Evolutionary conservation across 2,329 filamentous ascomycete species (phyloP), one percentile per base, ranked within the genome.

Genomic region (Trichoderma atroviride): DNA sequence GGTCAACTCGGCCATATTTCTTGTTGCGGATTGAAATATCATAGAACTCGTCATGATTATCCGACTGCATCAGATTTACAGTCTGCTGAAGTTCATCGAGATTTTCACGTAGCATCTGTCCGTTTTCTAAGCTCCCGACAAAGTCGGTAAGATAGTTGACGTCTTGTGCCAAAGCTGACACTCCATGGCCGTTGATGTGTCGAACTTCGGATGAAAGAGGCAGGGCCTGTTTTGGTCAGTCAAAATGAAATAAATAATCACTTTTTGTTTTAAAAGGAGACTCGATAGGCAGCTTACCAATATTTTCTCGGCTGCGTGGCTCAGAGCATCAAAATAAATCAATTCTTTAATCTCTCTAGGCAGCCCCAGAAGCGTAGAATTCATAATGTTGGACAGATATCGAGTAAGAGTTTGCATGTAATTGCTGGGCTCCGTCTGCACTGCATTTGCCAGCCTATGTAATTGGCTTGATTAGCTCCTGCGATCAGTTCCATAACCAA

Each of bases 11-110:
- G 19, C 94, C 92, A 78, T 97, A 99, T 78, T 97, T 96, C 82
- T 92, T 94, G 81, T 97, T 97, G 64, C 94, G 85, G 16, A 91
- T 92, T 5, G 91, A 92, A 61, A 96, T 91, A 77, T 99, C 96
- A 78, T 96, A 99, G 80, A 97, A 99, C 79, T 98, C 95, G 73
- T 98, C 94, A n/a, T 93, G 89, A 75, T 97, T 97, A 52, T 97
- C 93, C 1, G 87, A 88, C 76, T 92, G 89, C 87, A 99, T 92
- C 31, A 99, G 85, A 70, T 92, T 89, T 58, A 97, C 91, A 1
- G 96, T 98, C 82, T 99, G 96, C 74, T 95, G 91, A 43, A 99
- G 84, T 81, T 98, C 96, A 75, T 97, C 94, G 50, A 99, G 83
- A 73, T 96, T 96, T 76, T 96, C 92, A 71, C 91, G 87, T 24